Percentiles rank a stretch among this genome's conserved stretches.
These are phyloP conservation scores for Firmiana major DNA, from an alignment of 345 rosid species.

Conservation along the genomic window DNA sequence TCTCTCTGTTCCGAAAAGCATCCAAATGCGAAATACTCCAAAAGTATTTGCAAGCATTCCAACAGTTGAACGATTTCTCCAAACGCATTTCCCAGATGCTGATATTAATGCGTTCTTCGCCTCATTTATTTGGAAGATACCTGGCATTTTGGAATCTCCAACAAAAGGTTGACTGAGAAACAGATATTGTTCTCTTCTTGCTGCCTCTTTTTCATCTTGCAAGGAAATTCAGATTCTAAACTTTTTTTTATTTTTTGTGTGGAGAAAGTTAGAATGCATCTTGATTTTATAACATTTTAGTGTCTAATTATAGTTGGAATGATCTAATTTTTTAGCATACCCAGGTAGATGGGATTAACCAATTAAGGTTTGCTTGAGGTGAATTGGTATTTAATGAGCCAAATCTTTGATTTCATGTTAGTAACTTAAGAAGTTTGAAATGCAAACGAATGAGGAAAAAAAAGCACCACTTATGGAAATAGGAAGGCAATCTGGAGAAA, in stretches of 20 bases:
- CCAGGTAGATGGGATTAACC: background rate
- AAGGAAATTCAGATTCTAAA: background rate
- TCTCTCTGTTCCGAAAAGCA: constrained; percentile 49
- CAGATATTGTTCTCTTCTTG: background rate
- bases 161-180: constrained; percentile 1
- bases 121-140: constrained; percentile 70
- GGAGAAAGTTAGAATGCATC: background rate
- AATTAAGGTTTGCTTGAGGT: background rate
- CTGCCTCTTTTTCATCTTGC: background rate
- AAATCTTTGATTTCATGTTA: background rate
- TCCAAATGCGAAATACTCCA: constrained; percentile 19
- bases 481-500: background rate
- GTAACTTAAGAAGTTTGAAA: constrained; percentile 2
- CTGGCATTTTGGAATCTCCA: constrained; percentile 32
- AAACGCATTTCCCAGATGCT: constrained; percentile 40
- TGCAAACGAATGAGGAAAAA: background rate
- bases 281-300: background rate
- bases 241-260: background rate
- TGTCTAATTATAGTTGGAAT: background rate
- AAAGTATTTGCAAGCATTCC: constrained; percentile 50
- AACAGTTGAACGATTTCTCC: constrained; percentile 46
- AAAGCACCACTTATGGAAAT: background rate
- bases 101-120: constrained; percentile 57
- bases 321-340: background rate
- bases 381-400: background rate